These are phyloP conservation scores for Anthracocystis walkeri DNA, from an alignment of 1,284 basidiomycete species.

Conservation along the genomic window DNA sequence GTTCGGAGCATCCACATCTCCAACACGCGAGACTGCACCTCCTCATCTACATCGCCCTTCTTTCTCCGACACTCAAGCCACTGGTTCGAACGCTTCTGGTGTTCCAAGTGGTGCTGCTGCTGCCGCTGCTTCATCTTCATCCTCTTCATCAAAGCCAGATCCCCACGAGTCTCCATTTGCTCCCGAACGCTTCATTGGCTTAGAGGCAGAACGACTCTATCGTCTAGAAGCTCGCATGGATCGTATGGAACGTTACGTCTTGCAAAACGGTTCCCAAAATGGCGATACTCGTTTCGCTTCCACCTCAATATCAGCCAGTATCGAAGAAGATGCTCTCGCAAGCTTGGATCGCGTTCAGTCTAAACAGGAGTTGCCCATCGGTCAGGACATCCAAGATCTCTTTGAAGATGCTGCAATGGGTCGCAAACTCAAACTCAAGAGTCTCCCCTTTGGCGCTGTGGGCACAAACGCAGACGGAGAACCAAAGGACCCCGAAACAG, in stretches of 20 bases:
- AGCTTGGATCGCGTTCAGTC: slow-evolving; percentile 11
- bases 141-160: slow-evolving; percentile 28
- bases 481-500: slow-evolving; percentile 28
- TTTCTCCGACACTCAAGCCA: slow-evolving; percentile 15
- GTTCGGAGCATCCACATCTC: slow-evolving; percentile 17
- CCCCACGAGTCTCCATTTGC: slow-evolving; percentile 17
- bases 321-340: slow-evolving; percentile 17
- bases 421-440: slow-evolving; percentile 43
- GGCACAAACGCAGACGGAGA: slow-evolving; percentile 13
- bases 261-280: slow-evolving; percentile 2
- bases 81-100: too few relatives aligned
- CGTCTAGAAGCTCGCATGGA: slow-evolving; percentile 44
- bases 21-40: slow-evolving; percentile 17
- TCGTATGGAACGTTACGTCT: slow-evolving; percentile 29
- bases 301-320: slow-evolving; percentile 4
- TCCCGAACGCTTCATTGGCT: slow-evolving; percentile 31
- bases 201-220: slow-evolving; percentile 38
- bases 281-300: slow-evolving; percentile 18
- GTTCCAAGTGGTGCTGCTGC: not conserved
- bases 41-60: slow-evolving; percentile 16
- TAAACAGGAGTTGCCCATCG: slow-evolving; percentile 22
- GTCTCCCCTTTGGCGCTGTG: slow-evolving; percentile 28
- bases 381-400: slow-evolving; percentile 44
- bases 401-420: slow-evolving; percentile 53
- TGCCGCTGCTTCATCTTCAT: slow-evolving; percentile 10